Percentiles rank a stretch among this genome's conserved stretches.
Evolutionary conservation across 805 yeast genomes (phyloP).

Genomic region (Spathaspora hagerdaliae): DNA sequence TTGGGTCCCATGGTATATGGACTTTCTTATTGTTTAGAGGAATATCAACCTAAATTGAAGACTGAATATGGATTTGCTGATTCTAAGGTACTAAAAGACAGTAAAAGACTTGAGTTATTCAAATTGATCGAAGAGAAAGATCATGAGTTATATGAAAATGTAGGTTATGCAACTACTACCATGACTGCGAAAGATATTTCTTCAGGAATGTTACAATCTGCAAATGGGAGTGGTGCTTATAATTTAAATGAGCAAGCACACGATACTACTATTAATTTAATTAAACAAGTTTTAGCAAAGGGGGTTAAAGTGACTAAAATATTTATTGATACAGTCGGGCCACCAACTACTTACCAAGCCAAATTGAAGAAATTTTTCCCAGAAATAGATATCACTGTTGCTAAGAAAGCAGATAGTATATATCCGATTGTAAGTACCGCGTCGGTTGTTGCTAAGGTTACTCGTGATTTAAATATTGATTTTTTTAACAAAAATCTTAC

Average conservation of each 20-base stretch:
- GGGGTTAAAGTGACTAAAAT: constrained; percentile 68
- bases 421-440: constrained; percentile 94
- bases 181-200: constrained; percentile 87
- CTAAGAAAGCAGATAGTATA: constrained; percentile 92
- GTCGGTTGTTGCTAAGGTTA: constrained; percentile 92
- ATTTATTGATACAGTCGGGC: constrained; percentile 95
- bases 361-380: constrained; percentile 75
- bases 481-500: constrained; percentile 26
- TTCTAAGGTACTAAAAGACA: constrained; percentile 80
- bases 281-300: constrained; percentile 55
- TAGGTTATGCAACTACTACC: constrained; percentile 87
- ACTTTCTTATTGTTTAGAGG: constrained; percentile 65
- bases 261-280: constrained; percentile 81
- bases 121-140: constrained; percentile 47
- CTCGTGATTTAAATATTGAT: constrained; percentile 68
- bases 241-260: constrained; percentile 96
- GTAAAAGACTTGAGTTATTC: constrained; percentile 60
- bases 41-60: constrained; percentile 46
- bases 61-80: constrained; percentile 80
- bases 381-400: constrained; percentile 64
- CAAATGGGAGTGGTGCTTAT: constrained; percentile 46
- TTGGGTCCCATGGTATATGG: constrained; percentile 98
- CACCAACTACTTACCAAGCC: constrained; percentile 78
- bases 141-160: constrained; percentile 45
- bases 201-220: constrained; percentile 71